Percentiles rank a stretch among this genome's conserved stretches.
These are phyloP conservation scores for Penicillium sp. DNA, from an alignment of 2,329 filamentous ascomycete species.

Conservation along the genomic window DNA sequence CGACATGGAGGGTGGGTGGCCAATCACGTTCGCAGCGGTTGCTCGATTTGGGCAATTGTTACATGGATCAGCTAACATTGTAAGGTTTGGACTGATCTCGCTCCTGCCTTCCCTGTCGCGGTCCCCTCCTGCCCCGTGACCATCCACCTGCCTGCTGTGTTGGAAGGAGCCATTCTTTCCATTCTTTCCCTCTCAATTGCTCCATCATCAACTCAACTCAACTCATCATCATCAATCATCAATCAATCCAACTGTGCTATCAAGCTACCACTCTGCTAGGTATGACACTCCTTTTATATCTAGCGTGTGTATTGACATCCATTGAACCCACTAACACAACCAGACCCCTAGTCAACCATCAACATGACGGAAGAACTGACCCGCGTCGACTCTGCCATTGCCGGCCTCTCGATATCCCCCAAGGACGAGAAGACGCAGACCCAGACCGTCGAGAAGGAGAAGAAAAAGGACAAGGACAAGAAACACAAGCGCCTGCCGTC, in stretches of 20 bases:
- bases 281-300: not conserved
- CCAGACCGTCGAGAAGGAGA: conserved; percentile 41
- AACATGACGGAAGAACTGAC: conserved; percentile 63
- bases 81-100: not conserved
- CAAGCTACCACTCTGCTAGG: not conserved
- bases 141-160: not conserved
- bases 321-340: not conserved
- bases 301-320: not conserved
- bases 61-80: not conserved
- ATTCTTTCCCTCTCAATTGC: not conserved
- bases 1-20: not conserved
- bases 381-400: conserved; percentile 90
- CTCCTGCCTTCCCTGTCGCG: not conserved
- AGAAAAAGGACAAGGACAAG: conserved; percentile 58
- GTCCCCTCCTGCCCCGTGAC: conserved; percentile 3
- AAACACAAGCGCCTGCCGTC: conserved; percentile 69
- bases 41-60: not conserved
- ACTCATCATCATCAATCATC: not conserved
- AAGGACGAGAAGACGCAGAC: conserved; percentile 53
- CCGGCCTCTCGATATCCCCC: conserved; percentile 68
- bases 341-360: conserved; percentile 3
- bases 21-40: not conserved
- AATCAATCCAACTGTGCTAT: not conserved
- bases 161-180: not conserved
- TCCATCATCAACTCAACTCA: not conserved